Evolutionary conservation across 768 basidiomycete genomes (phyloP).

Genomic region (Hemileccinum impolitum): DNA sequence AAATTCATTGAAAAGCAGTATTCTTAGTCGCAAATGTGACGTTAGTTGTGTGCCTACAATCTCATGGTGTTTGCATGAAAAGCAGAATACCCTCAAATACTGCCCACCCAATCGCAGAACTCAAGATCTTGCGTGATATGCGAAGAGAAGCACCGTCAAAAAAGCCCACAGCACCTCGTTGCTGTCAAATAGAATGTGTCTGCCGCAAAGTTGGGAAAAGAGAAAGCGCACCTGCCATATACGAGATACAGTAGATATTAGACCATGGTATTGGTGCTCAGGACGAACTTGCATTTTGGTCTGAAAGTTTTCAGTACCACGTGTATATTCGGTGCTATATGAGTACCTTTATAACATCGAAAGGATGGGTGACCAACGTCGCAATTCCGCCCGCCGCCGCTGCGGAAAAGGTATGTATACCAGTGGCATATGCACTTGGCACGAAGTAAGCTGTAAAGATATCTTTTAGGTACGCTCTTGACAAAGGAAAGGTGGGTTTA

Average conservation of each 20-base stretch:
- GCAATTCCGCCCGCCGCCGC: constrained; percentile 82
- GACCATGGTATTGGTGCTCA: constrained; percentile 69
- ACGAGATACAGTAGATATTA: constrained; percentile 58
- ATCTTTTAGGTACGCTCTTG: constrained; percentile 5
- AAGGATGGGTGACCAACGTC: constrained; percentile 85
- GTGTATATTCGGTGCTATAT: background rate
- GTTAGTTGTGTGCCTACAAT: background rate
- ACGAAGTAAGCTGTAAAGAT: constrained; percentile 37
- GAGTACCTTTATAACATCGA: constrained; percentile 89
- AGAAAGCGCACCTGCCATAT: constrained; percentile 60
- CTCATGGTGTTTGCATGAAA: constrained; percentile 40
- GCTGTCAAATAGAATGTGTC: constrained; percentile 40
- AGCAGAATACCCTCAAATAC: constrained; percentile 81
- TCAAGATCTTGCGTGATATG: constrained; percentile 80
- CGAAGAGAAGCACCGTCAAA: constrained; percentile 85
- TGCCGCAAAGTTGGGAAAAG: background rate
- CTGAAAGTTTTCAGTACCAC: constrained; percentile 35
- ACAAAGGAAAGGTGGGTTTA: constrained; percentile 31
- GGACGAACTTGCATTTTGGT: constrained; percentile 92
- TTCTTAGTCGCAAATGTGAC: constrained; percentile 40
- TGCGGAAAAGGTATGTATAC: constrained; percentile 63
- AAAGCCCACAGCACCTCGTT: constrained; percentile 76
- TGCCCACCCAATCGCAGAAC: constrained; percentile 90
- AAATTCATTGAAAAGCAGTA: constrained; percentile 87
- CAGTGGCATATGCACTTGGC: constrained; percentile 42